A percentile compares a stretch with the other conserved stretches of the same genome.
These are phyloP conservation scores for Fusarium scirpi DNA, from an alignment of 2,329 filamentous ascomycete genomes.

Conservation along the genomic window DNA sequence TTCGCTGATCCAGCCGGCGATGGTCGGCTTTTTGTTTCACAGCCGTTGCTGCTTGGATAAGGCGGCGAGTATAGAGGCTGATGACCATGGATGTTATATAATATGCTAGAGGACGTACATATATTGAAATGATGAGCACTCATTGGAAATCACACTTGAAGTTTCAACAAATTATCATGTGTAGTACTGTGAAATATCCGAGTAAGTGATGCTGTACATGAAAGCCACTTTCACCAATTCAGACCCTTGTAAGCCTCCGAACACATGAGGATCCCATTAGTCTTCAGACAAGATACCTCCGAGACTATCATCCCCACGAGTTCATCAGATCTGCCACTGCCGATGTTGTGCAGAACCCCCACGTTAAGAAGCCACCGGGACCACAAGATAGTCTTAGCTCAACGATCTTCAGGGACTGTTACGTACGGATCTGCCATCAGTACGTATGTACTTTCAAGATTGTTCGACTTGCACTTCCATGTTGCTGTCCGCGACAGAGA, in stretches of 20 bases:
- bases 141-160: background rate
- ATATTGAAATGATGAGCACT: constrained; percentile 16
- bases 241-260: background rate
- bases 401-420: background rate
- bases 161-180: background rate
- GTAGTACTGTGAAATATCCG: background rate
- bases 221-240: background rate
- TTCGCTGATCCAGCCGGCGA: constrained; percentile 14
- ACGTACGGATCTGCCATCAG: background rate
- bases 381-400: background rate
- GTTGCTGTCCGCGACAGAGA: background rate
- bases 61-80: constrained; percentile 19
- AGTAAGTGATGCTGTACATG: background rate
- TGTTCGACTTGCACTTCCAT: background rate
- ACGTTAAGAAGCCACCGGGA: background rate
- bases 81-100: constrained; percentile 24
- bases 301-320: constrained; percentile 6
- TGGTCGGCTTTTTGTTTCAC: constrained; percentile 12
- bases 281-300: too few relatives aligned
- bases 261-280: accelerated
- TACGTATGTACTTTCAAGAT: background rate
- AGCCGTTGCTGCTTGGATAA: constrained; percentile 3
- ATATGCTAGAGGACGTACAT: constrained; percentile 35
- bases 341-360: constrained; percentile 7
- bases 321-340: constrained; percentile 16